Conservation (phyloP, 2,329 filamentous ascomycete species). For the Saccharata proteae region DNA sequence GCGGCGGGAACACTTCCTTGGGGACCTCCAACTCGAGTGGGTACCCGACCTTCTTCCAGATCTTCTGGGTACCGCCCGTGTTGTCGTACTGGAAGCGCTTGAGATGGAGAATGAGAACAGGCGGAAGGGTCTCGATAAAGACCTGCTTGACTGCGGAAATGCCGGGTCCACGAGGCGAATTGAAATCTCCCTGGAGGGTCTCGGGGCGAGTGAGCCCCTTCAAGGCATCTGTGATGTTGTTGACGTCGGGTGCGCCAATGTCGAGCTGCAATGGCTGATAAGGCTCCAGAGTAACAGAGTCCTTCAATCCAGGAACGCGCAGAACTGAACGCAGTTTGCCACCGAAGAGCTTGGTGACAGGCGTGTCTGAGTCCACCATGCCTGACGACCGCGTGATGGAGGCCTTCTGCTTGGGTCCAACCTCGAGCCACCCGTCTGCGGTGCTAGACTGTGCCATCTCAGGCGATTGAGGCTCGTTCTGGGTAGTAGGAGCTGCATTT, state of each 20-base stretch:
- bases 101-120: conserved; percentile 84
- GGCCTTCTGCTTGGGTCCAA: conserved; percentile 81
- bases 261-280: conserved; percentile 93
- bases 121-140: conserved; percentile 82
- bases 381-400: conserved; percentile 81
- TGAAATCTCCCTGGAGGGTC: conserved; percentile 73
- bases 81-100: conserved; percentile 97
- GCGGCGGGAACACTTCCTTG: conserved; percentile 71
- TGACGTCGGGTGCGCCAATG: conserved; percentile 75
- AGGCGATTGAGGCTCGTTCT: conserved; percentile 25
- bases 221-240: conserved; percentile 85
- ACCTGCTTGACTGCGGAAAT: conserved; percentile 83
- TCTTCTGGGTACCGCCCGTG: conserved; percentile 81
- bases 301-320: conserved; percentile 71
- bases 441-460: conserved; percentile 32
- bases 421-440: conserved; percentile 74
- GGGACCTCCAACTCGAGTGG: conserved; percentile 91
- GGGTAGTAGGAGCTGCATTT: conserved; percentile 25
- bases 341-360: conserved; percentile 88
- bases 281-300: conserved; percentile 83
- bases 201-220: conserved; percentile 76
- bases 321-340: conserved; percentile 85
- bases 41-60: conserved; percentile 97
- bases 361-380: conserved; percentile 57
- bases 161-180: conserved; percentile 63